phyloP scores from a whole-genome alignment of 202 grass and related monocot species.

The Saccharum hybrid region DNA sequence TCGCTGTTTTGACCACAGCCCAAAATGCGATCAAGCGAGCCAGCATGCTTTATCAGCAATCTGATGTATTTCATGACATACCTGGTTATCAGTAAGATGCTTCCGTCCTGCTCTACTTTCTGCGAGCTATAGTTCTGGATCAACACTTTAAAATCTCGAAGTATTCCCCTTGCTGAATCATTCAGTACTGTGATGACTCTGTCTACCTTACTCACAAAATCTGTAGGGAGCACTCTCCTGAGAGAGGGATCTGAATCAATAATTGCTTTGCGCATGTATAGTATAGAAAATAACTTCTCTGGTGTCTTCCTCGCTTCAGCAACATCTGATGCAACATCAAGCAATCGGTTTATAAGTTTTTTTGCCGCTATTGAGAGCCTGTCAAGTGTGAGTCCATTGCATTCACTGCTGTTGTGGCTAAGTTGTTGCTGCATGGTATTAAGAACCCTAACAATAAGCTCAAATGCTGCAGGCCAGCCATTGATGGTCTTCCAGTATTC shows the following conservation, averaged over 20 bases:
- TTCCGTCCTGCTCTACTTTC: conserved; percentile 19
- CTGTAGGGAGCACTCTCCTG: conserved; percentile 14
- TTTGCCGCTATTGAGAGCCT: neutral
- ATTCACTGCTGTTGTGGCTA: neutral
- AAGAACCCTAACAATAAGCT: conserved; percentile 1
- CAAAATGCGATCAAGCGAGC: conserved; percentile 43
- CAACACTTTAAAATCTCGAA: conserved; percentile 8
- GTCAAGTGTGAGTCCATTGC: neutral
- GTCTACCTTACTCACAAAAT: neutral
- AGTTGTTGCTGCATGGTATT: neutral
- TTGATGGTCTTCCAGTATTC: conserved; percentile 29
- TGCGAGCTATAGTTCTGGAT: conserved; percentile 23
- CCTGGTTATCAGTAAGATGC: conserved; percentile 6
- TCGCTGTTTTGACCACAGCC: neutral
- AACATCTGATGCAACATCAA: conserved; percentile 16
- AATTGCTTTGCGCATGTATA: conserved; percentile 20
- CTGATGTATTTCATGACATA: conserved; percentile 50
- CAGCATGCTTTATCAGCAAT: conserved; percentile 38
- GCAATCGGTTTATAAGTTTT: neutral
- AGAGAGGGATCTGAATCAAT: conserved; percentile 28
- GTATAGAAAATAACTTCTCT: conserved; percentile 36
- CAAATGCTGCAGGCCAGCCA: conserved; percentile 24
- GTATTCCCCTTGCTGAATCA: conserved; percentile 17
- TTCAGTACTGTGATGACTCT: neutral
- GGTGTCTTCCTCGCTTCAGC: conserved; percentile 1